phyloP scores from a whole-genome alignment of 2,329 filamentous ascomycete genomes.

The Sphaerostilbella broomeana region DNA sequence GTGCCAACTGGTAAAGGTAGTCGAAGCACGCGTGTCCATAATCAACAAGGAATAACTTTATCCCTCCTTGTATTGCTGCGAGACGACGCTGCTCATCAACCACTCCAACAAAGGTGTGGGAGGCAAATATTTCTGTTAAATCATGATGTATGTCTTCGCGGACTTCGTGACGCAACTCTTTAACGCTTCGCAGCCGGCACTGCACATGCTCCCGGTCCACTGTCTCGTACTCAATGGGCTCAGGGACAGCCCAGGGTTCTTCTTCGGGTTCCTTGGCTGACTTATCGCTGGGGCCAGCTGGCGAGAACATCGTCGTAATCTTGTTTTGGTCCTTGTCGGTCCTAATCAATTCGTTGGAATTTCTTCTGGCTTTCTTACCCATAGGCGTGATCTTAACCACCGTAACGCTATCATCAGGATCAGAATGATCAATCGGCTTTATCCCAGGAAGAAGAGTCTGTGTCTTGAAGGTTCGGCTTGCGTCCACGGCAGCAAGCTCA shows the following conservation, averaged over 20 bases:
- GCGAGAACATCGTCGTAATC: conserved; percentile 85
- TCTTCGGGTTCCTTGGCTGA: conserved; percentile 19
- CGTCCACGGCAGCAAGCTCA: conserved; percentile 80
- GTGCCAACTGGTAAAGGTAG: conserved; percentile 90
- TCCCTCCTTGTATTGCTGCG: conserved; percentile 86
- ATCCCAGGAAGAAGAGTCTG: conserved; percentile 79
- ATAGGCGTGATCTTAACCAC: conserved; percentile 30
- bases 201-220: conserved; percentile 61
- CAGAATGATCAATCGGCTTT: conserved; percentile 21
- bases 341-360: conserved; percentile 72
- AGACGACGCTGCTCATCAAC: conserved; percentile 82
- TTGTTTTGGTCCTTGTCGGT: conserved; percentile 86
- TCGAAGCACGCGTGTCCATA: conserved; percentile 83
- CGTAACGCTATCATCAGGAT: conserved; percentile 21
- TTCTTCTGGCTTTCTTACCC: conserved; percentile 33
- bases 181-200: conserved; percentile 77
- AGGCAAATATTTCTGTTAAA: conserved; percentile 78
- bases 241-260: conserved; percentile 32
- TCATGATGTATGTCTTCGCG: conserved; percentile 76
- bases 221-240: conserved; percentile 63
- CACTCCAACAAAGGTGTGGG: conserved; percentile 87
- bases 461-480: conserved; percentile 88
- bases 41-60: conserved; percentile 87
- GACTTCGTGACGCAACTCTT: conserved; percentile 73
- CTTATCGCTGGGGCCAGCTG: conserved; percentile 37